Percentiles rank a stretch among this genome's conserved stretches.
These are phyloP conservation scores for Alternaria sp. DNA, from an alignment of 2,329 filamentous ascomycete species.

Conservation along the genomic window DNA sequence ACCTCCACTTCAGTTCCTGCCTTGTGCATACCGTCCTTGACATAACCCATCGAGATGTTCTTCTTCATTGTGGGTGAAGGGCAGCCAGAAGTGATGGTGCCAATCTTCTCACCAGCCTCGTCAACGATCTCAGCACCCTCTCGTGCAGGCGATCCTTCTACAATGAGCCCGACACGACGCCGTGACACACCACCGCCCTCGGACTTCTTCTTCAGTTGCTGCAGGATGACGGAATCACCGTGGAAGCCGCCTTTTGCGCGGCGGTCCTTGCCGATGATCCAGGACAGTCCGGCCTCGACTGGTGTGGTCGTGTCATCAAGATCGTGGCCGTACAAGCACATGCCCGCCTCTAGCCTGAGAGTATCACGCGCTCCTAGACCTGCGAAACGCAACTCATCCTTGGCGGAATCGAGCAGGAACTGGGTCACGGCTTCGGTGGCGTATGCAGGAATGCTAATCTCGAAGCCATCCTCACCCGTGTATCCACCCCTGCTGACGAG, in stretches of 20 bases:
- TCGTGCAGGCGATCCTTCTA: conserved; percentile 86
- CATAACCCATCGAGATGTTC: conserved; percentile 96
- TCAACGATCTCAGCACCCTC: conserved; percentile 83
- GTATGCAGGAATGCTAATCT: conserved; percentile 80
- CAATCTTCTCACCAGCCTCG: conserved; percentile 70
- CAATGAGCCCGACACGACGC: conserved; percentile 78
- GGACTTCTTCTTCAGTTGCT: conserved; percentile 77
- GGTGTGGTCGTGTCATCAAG: conserved; percentile 79
- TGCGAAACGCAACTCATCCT: conserved; percentile 76
- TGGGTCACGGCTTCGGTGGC: conserved; percentile 72
- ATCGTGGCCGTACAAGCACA: conserved; percentile 99
- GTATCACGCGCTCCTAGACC: conserved; percentile 92
- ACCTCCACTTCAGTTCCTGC: conserved; percentile 81
- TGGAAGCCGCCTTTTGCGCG: conserved; percentile 78
- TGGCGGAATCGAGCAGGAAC: conserved; percentile 67
- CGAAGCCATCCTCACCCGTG: conserved; percentile 97
- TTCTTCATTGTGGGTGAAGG: conserved; percentile 84
- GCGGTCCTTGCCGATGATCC: conserved; percentile 85
- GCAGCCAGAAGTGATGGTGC: conserved; percentile 84
- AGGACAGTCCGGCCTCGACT: conserved; percentile 70
- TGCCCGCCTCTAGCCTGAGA: conserved; percentile 90
- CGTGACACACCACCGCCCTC: conserved; percentile 72
- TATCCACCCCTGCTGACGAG: conserved; percentile 90
- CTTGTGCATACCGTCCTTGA: conserved; percentile 83
- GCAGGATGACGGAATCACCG: conserved; percentile 77